Conservation (phyloP, 148 eudicot genomes). For the Persicaria tinctoria region DNA sequence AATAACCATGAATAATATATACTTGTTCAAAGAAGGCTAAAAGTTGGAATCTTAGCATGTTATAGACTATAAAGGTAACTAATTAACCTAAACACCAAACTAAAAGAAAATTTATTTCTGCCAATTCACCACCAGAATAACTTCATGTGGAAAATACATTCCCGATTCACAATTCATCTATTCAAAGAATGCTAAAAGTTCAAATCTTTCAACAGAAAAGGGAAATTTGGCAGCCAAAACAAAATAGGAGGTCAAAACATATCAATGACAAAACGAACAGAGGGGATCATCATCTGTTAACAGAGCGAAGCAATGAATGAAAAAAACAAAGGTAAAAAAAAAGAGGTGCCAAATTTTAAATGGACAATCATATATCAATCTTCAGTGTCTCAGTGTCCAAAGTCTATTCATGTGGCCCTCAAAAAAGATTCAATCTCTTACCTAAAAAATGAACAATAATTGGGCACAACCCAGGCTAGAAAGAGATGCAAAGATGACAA, state of each 20-base stretch:
- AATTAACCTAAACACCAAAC: background rate
- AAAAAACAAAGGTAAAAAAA: background rate
- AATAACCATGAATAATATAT: background rate
- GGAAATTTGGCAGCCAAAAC: background rate
- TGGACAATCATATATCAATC: background rate
- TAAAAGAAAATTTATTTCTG: background rate
- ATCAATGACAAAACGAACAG: background rate
- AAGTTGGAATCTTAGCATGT: background rate
- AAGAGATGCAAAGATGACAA: too few relatives aligned
- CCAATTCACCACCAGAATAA: background rate
- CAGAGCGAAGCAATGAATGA: background rate
- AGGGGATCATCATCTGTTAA: background rate
- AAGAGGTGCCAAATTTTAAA: background rate
- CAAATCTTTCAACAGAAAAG: background rate
- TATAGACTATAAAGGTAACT: background rate
- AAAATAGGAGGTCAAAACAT: background rate
- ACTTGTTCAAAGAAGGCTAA: background rate
- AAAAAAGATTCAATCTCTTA: too few relatives aligned
- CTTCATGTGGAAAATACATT: background rate
- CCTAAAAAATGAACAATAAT: too few relatives aligned
- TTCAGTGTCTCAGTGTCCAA: background rate
- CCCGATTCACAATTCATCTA: background rate
- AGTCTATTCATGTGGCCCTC: too few relatives aligned
- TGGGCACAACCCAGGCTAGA: too few relatives aligned
- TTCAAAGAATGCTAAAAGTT: background rate